Percentiles rank a stretch among this genome's conserved stretches.
phyloP scores from a whole-genome alignment of 2,329 filamentous ascomycete genomes.

The Neofusicoccum laricinum region DNA sequence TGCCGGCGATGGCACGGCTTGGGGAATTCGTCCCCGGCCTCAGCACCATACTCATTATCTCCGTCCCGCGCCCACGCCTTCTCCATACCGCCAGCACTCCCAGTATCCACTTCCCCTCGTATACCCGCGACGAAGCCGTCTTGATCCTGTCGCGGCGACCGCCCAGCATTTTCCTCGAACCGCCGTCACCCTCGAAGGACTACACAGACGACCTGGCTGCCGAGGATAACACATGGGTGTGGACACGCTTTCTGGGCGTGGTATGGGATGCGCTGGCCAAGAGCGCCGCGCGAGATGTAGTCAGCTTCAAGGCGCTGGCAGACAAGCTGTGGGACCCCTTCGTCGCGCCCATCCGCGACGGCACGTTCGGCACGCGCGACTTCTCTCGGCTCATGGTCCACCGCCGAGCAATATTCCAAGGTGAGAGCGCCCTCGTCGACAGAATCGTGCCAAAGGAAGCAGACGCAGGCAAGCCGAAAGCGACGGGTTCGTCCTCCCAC shows the following conservation, averaged over 20 bases:
- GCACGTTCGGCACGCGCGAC: conserved; percentile 72
- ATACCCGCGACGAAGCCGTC: conserved; percentile 76
- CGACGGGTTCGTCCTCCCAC: not conserved
- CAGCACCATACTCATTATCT: conserved; percentile 73
- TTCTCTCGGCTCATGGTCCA: conserved; percentile 80
- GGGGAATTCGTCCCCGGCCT: conserved; percentile 82
- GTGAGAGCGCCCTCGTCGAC: conserved; percentile 67
- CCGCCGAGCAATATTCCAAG: conserved; percentile 66
- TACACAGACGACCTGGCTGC: conserved; percentile 47
- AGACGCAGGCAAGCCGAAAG: not conserved
- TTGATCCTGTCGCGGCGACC: conserved; percentile 63
- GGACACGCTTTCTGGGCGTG: conserved; percentile 76
- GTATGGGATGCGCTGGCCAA: conserved; percentile 85
- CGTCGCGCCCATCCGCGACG: conserved; percentile 70
- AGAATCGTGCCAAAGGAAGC: conserved; percentile 43
- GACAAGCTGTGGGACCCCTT: conserved; percentile 81
- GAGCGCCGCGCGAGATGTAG: conserved; percentile 75
- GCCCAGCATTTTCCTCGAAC: conserved; percentile 45
- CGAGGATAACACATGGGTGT: conserved; percentile 66
- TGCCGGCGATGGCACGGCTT: conserved; percentile 77
- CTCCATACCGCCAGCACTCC: conserved; percentile 69
- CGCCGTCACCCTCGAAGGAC: conserved; percentile 42
- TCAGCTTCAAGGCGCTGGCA: conserved; percentile 68
- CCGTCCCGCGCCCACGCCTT: conserved; percentile 65
- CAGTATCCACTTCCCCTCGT: conserved; percentile 79